These are phyloP conservation scores for Corchorus capsularis DNA, from an alignment of 345 rosid genomes.

Conservation along the genomic window DNA sequence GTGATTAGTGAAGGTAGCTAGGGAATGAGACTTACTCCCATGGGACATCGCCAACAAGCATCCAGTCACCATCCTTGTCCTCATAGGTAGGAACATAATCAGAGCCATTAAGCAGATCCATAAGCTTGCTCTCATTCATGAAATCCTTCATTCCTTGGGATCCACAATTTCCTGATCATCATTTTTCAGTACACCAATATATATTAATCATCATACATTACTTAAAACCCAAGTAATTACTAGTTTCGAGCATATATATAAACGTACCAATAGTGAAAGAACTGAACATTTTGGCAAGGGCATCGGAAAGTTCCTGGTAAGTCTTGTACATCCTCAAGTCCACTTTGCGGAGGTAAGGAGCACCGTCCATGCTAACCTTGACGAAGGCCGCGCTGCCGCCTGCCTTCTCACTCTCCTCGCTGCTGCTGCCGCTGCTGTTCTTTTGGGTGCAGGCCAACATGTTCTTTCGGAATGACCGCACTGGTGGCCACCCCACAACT, in stretches of 20 bases:
- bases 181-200: too few species aligned
- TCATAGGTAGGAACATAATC: constrained; percentile 90
- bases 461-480: constrained; percentile 83
- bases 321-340: constrained; percentile 72
- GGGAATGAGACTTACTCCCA: constrained; percentile 62
- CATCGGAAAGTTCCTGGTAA: constrained; percentile 69
- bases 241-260: background rate
- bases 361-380: constrained; percentile 95
- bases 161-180: constrained; percentile 52
- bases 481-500: constrained; percentile 98
- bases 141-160: constrained; percentile 83
- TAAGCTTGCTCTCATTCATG: constrained; percentile 70
- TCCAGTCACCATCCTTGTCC: constrained; percentile 97
- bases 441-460: constrained; percentile 48
- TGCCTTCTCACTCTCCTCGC: constrained; percentile 31
- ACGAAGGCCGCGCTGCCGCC: constrained; percentile 47
- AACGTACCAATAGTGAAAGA: constrained; percentile 76
- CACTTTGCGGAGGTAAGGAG: constrained; percentile 90
- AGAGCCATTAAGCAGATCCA: constrained; percentile 63
- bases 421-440: constrained; percentile 35
- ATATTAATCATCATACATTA: too few species aligned
- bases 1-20: background rate
- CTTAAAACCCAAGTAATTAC: background rate
- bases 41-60: constrained; percentile 98
- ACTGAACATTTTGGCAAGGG: constrained; percentile 71